Evolutionary conservation across 2,329 filamentous ascomycete species (phyloP), one percentile per base, ranked within the genome.

Genomic region (Eurotiales sp.): DNA sequence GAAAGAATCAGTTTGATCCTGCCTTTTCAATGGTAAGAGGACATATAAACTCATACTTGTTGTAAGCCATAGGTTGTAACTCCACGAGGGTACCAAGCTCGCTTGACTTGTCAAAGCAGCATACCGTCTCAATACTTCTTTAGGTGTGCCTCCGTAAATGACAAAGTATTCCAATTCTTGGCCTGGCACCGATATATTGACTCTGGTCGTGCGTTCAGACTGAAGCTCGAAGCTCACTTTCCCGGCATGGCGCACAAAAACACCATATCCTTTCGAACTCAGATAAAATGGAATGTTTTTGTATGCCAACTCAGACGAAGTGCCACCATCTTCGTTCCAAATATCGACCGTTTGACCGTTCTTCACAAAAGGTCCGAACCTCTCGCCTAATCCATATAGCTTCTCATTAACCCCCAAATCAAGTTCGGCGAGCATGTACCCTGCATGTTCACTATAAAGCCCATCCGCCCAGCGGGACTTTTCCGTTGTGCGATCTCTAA

Each of bases 291-390:
- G 69, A 32, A 72, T 69, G 32, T 71, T 72, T 56, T 72, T 72
- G 52, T 72, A 72, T 5, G 69, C 63, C 43, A 69, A 56, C 43
- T 72, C 69, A 1, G 68, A 71, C 3, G 64, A 67, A 17, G 70
- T 72, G 2, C 70, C 70, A 8, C 77, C 78, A 55, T 81, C 78
- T 54, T 79, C 77, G 48, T 81, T 81, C 77, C 77, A 80, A n/a
- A 90, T 77, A 51, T 80, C 75, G 2, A 90, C 72, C 11, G 77
- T 76, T 66, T 90, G 86, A 11, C 87, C 87, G 37, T 89, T 82
- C 66, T 88, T 90, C 65, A 87, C 86, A 68, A 87, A 87, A 6
- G 85, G 81, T 0, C 87, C 87, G 62, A 90, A 91, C 12, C 87
- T 77, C 69, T 90, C 87, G 1, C 87, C 87, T 3, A 90, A 76